Conservation (phyloP, 1,284 basidiomycete genomes). For the Gomphus bonarii region DNA sequence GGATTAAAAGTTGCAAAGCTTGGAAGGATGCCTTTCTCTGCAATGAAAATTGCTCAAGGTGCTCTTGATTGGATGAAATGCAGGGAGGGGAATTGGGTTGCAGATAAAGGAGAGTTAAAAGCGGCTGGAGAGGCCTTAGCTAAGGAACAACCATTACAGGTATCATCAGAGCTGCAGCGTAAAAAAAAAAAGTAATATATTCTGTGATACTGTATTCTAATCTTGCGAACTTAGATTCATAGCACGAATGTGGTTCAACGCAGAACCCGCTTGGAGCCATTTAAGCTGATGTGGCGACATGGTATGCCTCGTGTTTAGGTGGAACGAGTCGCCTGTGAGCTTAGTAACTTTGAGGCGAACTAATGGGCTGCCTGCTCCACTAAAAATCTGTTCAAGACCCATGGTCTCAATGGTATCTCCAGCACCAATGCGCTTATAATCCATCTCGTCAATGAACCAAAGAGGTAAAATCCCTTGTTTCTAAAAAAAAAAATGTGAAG, state of each 20-base stretch:
- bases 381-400: slow-evolving; percentile 26
- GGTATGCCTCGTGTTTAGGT: slow-evolving; percentile 74
- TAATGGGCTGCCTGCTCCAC: slow-evolving; percentile 35
- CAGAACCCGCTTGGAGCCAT: slow-evolving; percentile 81
- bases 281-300: slow-evolving; percentile 83
- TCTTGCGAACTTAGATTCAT: neutral
- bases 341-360: slow-evolving; percentile 67
- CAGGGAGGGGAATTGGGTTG: slow-evolving; percentile 18
- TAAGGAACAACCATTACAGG: neutral
- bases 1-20: slow-evolving; percentile 86
- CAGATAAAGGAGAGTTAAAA: slow-evolving; percentile 16
- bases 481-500: slow-evolving; percentile 28
- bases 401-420: slow-evolving; percentile 60
- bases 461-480: slow-evolving; percentile 93
- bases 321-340: slow-evolving; percentile 49
- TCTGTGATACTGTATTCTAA: neutral
- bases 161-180: neutral
- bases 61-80: slow-evolving; percentile 33
- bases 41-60: slow-evolving; percentile 46
- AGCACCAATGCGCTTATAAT: slow-evolving; percentile 75
- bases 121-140: slow-evolving; percentile 14
- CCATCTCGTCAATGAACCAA: slow-evolving; percentile 80
- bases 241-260: slow-evolving; percentile 64
- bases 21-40: slow-evolving; percentile 71
- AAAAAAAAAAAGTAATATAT: slow-evolving; percentile 5